Evolutionary conservation across 306 rosid species (phyloP).

Genomic region (Sophora flavescens): DNA sequence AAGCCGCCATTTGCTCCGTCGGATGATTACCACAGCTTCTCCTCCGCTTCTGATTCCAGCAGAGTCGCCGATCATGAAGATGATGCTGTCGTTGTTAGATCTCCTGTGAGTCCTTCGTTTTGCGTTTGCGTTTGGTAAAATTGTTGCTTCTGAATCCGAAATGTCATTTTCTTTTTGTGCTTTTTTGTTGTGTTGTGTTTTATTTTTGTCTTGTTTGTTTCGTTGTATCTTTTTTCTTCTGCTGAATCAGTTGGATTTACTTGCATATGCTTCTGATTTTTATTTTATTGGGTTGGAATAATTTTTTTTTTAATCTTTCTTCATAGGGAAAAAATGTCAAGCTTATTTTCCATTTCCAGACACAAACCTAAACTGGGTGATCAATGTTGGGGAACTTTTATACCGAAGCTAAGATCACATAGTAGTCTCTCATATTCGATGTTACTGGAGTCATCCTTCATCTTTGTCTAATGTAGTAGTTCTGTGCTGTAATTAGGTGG

Average conservation of each 20-base stretch:
- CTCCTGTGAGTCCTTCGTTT: constrained; percentile 51
- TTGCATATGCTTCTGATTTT: neutral
- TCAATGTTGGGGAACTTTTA: neutral
- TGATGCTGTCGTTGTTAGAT: constrained; percentile 81
- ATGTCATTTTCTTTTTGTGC: no score
- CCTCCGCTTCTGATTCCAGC: constrained; percentile 45
- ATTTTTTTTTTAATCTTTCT: neutral
- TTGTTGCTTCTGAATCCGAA: neutral
- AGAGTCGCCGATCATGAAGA: constrained; percentile 57
- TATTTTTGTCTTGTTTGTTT: neutral
- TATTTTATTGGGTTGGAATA: neutral
- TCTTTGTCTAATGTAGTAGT: neutral
- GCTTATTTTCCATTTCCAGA: neutral
- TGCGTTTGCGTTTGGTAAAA: neutral
- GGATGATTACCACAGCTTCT: constrained; percentile 77
- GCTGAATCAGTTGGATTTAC: neutral
- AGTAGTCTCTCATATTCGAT: neutral
- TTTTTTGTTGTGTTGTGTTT: no score
- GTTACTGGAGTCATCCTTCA: neutral
- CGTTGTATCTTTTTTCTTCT: neutral
- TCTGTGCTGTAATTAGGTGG: neutral
- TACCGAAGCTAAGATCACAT: no score
- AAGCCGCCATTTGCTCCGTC: constrained; percentile 80
- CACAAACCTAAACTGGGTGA: neutral
- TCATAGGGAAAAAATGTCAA: neutral